phyloP scores from a whole-genome alignment of 805 yeast genomes.

The Saccharomycopsis sp. region DNA sequence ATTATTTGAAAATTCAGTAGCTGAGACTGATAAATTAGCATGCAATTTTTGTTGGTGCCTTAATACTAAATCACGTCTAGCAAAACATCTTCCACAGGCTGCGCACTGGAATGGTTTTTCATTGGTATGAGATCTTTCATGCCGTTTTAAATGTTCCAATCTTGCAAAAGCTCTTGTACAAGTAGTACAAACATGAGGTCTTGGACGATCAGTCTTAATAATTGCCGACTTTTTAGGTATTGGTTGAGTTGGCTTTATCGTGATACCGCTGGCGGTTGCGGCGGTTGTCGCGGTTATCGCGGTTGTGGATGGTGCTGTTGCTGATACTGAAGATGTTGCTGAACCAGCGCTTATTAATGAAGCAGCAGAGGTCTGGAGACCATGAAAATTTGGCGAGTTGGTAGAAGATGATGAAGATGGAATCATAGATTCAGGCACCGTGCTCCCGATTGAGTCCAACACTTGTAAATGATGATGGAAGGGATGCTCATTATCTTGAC shows the following conservation, averaged over 20 bases:
- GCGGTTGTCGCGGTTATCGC: neutral
- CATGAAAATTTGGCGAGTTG: no score
- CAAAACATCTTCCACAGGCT: conserved; percentile 93
- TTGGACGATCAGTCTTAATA: conserved; percentile 85
- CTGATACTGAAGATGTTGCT: neutral
- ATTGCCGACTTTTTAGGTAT: conserved; percentile 81
- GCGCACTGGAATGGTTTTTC: conserved; percentile 96
- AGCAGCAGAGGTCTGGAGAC: no score
- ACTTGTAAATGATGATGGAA: no score
- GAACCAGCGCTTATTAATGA: neutral
- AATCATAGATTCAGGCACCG: no score
- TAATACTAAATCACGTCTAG: conserved; percentile 78
- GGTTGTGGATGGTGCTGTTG: neutral
- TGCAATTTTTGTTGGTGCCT: conserved; percentile 95
- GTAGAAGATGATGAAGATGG: no score
- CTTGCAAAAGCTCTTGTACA: conserved; percentile 96
- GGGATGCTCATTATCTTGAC: no score
- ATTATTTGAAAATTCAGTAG: neutral
- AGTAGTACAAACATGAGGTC: conserved; percentile 84
- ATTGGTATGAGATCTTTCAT: conserved; percentile 89
- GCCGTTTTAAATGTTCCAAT: conserved; percentile 88
- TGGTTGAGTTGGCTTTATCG: conserved; percentile 38
- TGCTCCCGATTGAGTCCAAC: no score
- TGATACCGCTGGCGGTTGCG: neutral
- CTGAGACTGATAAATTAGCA: conserved; percentile 37